Base-by-base conservation (phyloP, 805 yeast genomes). In the Lachancea sp. region DNA sequence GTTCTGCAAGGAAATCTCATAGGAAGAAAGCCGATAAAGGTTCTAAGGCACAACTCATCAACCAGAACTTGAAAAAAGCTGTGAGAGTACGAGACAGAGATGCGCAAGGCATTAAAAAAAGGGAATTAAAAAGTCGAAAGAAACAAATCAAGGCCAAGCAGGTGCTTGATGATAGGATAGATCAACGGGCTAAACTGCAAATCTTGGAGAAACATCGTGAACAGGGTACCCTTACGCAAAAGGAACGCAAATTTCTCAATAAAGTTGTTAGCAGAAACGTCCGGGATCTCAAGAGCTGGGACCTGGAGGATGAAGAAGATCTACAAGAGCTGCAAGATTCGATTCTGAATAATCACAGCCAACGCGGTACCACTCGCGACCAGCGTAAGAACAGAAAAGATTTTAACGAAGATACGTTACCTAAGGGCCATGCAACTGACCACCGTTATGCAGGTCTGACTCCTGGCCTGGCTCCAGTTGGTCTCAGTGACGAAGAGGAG, bases 381-480 rank as follows among this genome's bases (percentile, higher is more conserved):
- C 17, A 30, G 23, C 8, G 25, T 11, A 30, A 30, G 22, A 17
- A 17, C 13, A 30, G 23, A 19, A 30, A 19, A 30, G 67, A 48
- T 31, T 61, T 58, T 42, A 52, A 50, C 31, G 61, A 56, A 43
- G 22, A 17, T n/a, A 32, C 45, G 3, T 22, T 26, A 3, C n/a
- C 35, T 28, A 34, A 45, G 32, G 39, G 37, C 8, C 33, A 31
- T 7, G 49, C 50, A 11, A 31, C 40, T 21, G 61, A 52, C 40
- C 55, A 56, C 37, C 59, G 61, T 20, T 68, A 61, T 44, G 64
- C 84, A 29, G 90, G 92, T 20, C 68, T 84, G 41, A 84, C 94
- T 0, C 94, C 92, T 1, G 94, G 94, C 46, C 70, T 84, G 60
- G 94, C 92, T 1, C 92, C 92, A 23, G 88, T 84, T 18, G 89